Conservation (phyloP, 148 eudicot species). For the Amaranthus cruentus region DNA sequence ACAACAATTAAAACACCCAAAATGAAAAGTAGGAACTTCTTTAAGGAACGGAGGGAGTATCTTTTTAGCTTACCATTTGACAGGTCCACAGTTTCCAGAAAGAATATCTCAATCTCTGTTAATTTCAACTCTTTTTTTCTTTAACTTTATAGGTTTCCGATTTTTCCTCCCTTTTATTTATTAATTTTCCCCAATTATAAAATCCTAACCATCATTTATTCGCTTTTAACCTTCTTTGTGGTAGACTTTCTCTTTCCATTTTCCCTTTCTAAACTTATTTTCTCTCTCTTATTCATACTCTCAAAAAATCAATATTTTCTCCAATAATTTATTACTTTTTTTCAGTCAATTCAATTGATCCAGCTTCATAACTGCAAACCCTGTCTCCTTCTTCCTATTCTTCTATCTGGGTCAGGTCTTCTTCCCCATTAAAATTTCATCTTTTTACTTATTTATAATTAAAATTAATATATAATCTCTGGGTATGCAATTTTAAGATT, state of each 20-base stretch:
- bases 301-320: background rate
- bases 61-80: background rate
- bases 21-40: too few relatives aligned
- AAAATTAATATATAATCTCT: background rate
- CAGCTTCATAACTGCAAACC: slow-evolving; percentile 7
- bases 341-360: slow-evolving; percentile 20
- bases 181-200: slow-evolving; percentile 8
- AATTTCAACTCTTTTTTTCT: too few relatives aligned
- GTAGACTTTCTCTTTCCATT: slow-evolving; percentile 4
- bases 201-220: slow-evolving; percentile 20
- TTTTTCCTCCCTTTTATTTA: background rate
- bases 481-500: slow-evolving; percentile 15
- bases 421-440: background rate
- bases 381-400: too few relatives aligned
- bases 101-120: too few relatives aligned
- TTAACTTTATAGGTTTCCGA: too few relatives aligned
- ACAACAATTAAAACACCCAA: too few relatives aligned
- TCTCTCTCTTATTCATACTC: slow-evolving; percentile 5
- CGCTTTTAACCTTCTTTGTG: background rate
- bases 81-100: slow-evolving; percentile 24
- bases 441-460: background rate
- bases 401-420: slow-evolving; percentile 9
- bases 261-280: background rate
- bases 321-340: slow-evolving; percentile 3
- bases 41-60: too few relatives aligned